phyloP scores from a whole-genome alignment of 192 early-diverging fungal species.

The Piromyces finnis region DNA sequence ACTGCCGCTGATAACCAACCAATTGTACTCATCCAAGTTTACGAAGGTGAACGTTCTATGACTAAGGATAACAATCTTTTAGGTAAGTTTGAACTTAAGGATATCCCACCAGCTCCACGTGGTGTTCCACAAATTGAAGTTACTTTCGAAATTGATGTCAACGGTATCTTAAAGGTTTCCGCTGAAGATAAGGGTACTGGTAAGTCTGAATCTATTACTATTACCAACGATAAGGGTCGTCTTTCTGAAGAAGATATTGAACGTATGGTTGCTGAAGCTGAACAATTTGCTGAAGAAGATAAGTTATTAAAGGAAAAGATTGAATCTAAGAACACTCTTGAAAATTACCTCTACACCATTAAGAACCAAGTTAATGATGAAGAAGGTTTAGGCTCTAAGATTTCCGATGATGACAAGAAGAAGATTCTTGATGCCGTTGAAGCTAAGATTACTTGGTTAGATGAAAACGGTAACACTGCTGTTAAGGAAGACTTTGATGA shows the following conservation, averaged over 20 bases:
- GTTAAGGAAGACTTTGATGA: constrained; percentile 96
- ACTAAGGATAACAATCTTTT: constrained; percentile 98
- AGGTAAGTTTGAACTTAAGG: constrained; percentile 88
- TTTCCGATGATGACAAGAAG: constrained; percentile 77
- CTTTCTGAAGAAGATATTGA: constrained; percentile 89
- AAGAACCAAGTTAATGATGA: constrained; percentile 79
- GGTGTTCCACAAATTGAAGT: constrained; percentile 97
- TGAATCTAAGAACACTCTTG: constrained; percentile 75
- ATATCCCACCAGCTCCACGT: constrained; percentile 84
- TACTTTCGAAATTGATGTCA: constrained; percentile 85
- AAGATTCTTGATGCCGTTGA: constrained; percentile 66
- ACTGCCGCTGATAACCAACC: constrained; percentile 95
- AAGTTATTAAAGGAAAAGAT: constrained; percentile 60
- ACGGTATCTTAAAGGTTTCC: constrained; percentile 84
- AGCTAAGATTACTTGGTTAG: constrained; percentile 65
- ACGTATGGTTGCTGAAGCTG: constrained; percentile 91
- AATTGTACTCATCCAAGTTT: constrained; percentile 89
- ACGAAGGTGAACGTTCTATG: constrained; percentile 86
- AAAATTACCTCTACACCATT: constrained; percentile 79
- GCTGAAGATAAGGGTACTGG: constrained; percentile 93
- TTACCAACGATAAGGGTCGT: constrained; percentile 94
- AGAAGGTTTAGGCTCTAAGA: constrained; percentile 65
- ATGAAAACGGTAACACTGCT: constrained; percentile 57
- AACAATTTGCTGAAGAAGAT: constrained; percentile 86
- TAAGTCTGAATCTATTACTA: constrained; percentile 88